Evolutionary conservation across 257 asterid species (phyloP).

Genomic region (Datura wrightii): DNA sequence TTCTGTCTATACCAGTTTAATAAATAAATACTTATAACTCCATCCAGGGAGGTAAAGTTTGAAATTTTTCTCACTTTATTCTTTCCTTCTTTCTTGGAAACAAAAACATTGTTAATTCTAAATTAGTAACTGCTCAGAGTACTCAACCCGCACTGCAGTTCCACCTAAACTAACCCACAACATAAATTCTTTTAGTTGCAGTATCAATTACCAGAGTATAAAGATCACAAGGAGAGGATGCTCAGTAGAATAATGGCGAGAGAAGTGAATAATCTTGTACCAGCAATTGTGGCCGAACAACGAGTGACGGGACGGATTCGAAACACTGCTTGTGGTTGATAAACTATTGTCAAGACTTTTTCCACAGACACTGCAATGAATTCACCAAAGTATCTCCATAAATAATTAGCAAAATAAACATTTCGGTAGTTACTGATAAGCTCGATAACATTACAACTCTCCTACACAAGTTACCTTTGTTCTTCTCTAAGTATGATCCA

Average conservation of each 20-base stretch:
- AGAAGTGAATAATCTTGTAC: slow-evolving; percentile 43
- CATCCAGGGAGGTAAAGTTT: neutral
- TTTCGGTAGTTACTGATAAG: neutral
- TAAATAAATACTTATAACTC: neutral
- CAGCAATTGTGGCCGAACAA: slow-evolving; percentile 95
- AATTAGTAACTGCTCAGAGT: neutral
- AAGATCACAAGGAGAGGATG: neutral
- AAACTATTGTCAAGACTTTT: slow-evolving; percentile 78
- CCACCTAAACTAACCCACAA: neutral
- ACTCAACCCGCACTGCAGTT: neutral
- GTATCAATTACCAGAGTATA: neutral
- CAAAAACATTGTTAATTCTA: neutral
- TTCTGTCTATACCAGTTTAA: neutral
- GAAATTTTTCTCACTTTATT: neutral
- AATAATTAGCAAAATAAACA: neutral
- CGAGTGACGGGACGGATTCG: slow-evolving; percentile 94
- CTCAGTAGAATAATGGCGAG: neutral
- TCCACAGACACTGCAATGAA: slow-evolving; percentile 88
- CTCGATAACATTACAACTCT: neutral
- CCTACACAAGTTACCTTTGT: slow-evolving; percentile 57
- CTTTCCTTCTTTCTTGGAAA: neutral
- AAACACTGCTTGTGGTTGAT: slow-evolving; percentile 97
- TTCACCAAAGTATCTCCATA: neutral
- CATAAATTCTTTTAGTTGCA: neutral
- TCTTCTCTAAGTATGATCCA: slow-evolving; percentile 71